These are phyloP conservation scores for Oxytropis ochrocephala DNA, from an alignment of 306 rosid genomes.

Conservation along the genomic window DNA sequence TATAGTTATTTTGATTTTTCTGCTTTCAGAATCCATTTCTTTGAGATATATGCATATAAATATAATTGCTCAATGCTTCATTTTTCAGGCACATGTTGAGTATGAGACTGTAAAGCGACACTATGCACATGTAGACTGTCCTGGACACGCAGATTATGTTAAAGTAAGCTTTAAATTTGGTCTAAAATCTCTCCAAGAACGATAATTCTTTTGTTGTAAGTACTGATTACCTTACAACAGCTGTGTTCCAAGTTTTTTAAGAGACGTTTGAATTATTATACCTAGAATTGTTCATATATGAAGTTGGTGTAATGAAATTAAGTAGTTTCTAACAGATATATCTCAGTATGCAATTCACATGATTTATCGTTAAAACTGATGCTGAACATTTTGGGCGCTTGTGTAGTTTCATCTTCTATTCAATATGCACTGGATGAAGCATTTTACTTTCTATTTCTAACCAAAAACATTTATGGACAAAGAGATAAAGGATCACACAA, in stretches of 20 bases:
- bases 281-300: background rate
- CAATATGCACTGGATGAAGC: background rate
- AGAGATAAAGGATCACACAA: too few species aligned
- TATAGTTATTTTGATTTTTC: background rate
- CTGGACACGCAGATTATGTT: constrained; percentile 94
- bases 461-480: background rate
- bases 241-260: background rate
- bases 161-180: constrained; percentile 46
- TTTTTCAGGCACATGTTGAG: constrained; percentile 86
- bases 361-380: background rate
- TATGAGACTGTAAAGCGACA: constrained; percentile 78
- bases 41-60: background rate
- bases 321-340: background rate
- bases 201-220: background rate
- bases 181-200: background rate
- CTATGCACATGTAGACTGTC: constrained; percentile 91
- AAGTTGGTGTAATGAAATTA: background rate
- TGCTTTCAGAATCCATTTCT: background rate
- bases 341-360: background rate
- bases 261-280: background rate
- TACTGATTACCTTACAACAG: background rate
- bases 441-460: background rate
- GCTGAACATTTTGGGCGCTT: background rate
- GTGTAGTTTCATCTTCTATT: background rate
- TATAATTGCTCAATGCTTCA: background rate